Conservation (phyloP, 164 flowering plant genomes). For the Sedum album region DNA sequence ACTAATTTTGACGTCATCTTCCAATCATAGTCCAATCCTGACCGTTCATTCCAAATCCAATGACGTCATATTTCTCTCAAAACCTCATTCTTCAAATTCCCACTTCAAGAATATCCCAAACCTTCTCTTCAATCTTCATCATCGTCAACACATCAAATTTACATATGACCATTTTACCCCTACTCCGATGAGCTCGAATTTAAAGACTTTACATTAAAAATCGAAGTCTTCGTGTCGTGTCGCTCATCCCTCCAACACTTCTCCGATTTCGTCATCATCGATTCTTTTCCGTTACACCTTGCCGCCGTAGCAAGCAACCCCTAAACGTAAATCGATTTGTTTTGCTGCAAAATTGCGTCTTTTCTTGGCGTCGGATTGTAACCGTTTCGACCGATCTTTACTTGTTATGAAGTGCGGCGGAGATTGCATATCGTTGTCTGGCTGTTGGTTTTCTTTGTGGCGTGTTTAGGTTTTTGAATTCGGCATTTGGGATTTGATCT, state of each 20-base stretch:
- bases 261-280: neutral
- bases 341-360: neutral
- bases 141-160: neutral
- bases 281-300: neutral
- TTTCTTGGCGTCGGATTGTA: neutral
- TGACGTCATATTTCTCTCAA: neutral
- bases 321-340: neutral
- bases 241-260: neutral
- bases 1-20: neutral
- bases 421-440: neutral
- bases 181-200: neutral
- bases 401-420: conserved; percentile 1
- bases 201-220: neutral
- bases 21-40: neutral
- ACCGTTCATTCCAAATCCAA: neutral
- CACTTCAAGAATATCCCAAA: too few species aligned
- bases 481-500: neutral
- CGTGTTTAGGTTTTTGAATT: neutral
- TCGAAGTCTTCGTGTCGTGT: neutral
- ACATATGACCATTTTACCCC: neutral
- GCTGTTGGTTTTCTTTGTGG: neutral
- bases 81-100: neutral
- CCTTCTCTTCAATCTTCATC: neutral
- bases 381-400: neutral
- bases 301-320: neutral